phyloP scores from a whole-genome alignment of 192 early-diverging fungal genomes.

The Coemansia sp. region DNA sequence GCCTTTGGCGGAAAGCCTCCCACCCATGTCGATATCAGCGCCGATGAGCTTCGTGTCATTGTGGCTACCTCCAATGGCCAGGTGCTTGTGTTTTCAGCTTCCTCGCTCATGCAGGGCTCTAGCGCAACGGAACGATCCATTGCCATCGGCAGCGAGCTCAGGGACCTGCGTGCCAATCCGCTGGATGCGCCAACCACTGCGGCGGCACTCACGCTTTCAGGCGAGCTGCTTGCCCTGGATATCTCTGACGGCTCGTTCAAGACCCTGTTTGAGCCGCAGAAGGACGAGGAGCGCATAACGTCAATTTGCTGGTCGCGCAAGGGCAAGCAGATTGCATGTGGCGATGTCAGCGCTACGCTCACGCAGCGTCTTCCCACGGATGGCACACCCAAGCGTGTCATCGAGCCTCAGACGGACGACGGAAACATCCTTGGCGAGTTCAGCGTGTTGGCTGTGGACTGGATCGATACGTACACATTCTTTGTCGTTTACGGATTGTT shows the following conservation, averaged over 20 bases:
- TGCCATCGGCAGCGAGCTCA: slow-evolving; percentile 49
- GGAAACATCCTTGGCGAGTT: slow-evolving; percentile 22
- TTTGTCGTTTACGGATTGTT: slow-evolving; percentile 64
- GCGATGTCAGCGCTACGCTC: slow-evolving; percentile 60
- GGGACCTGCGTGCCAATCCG: slow-evolving; percentile 68
- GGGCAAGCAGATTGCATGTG: slow-evolving; percentile 86
- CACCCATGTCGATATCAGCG: slow-evolving; percentile 29
- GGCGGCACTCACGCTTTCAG: slow-evolving; percentile 57
- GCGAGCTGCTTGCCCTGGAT: slow-evolving; percentile 49
- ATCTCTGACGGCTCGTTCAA: slow-evolving; percentile 22
- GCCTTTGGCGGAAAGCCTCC: slow-evolving; percentile 37
- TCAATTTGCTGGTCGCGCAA: slow-evolving; percentile 84
- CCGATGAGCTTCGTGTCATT: slow-evolving; percentile 32
- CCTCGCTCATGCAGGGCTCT: slow-evolving; percentile 25
- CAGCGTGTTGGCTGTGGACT: slow-evolving; percentile 67
- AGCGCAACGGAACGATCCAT: slow-evolving; percentile 43
- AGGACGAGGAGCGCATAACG: slow-evolving; percentile 31
- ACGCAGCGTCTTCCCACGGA: slow-evolving; percentile 67
- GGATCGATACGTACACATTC: slow-evolving; percentile 75
- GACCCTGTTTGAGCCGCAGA: slow-evolving; percentile 24
- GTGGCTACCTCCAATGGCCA: slow-evolving; percentile 21
- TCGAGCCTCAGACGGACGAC: slow-evolving; percentile 51
- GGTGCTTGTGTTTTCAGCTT: slow-evolving; percentile 26
- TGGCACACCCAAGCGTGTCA: slow-evolving; percentile 54
- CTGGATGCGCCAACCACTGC: slow-evolving; percentile 46